Evolutionary conservation across 192 early-diverging fungal species (phyloP).

Genomic region (Coemansia pectinata): DNA sequence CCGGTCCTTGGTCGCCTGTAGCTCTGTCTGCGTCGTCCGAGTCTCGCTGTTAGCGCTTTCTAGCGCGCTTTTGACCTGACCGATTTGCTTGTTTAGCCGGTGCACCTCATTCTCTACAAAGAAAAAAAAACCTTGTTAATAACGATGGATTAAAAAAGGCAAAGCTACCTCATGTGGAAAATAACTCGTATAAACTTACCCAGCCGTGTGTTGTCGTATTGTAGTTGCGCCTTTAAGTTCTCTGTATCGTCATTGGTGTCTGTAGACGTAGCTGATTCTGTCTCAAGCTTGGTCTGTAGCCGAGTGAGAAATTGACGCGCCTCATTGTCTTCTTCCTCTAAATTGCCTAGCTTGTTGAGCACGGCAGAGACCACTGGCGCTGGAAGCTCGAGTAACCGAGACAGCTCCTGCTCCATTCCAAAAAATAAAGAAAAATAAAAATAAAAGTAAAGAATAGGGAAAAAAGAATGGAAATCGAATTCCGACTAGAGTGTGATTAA

Average conservation of each 20-base stretch:
- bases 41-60: slow-evolving; percentile 24
- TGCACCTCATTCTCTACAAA: slow-evolving; percentile 46
- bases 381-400: slow-evolving; percentile 32
- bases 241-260: slow-evolving; percentile 8
- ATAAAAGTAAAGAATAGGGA: neutral
- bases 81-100: slow-evolving; percentile 39
- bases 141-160: neutral
- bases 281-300: slow-evolving; percentile 23
- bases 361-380: slow-evolving; percentile 18
- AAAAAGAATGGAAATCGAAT: neutral
- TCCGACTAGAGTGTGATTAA: neutral
- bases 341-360: slow-evolving; percentile 26
- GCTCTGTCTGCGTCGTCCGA: slow-evolving; percentile 5
- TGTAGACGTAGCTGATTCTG: neutral
- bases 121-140: neutral
- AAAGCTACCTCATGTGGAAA: no score
- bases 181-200: slow-evolving; percentile 22
- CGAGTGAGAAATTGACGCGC: slow-evolving; percentile 15
- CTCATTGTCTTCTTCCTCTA: neutral
- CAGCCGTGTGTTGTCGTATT: slow-evolving; percentile 50
- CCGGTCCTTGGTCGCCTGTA: slow-evolving; percentile 15
- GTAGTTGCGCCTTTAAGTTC: slow-evolving; percentile 35
- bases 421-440: neutral
- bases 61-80: slow-evolving; percentile 32
- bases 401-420: slow-evolving; percentile 29